Evolutionary conservation across 345 rosid genomes (phyloP).

Genomic region (Linum usitatissimum): DNA sequence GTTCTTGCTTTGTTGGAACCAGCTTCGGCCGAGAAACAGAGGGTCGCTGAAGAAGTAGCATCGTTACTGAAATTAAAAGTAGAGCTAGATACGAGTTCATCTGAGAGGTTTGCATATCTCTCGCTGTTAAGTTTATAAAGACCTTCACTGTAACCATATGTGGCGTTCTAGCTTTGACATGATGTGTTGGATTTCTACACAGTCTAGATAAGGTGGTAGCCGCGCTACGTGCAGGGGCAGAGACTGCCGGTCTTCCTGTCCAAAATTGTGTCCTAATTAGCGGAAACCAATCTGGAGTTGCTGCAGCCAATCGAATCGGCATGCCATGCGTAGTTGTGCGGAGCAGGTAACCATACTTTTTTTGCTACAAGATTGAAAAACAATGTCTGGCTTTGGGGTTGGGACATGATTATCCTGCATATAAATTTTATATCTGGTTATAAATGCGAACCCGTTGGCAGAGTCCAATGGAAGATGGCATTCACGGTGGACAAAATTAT

Average conservation of each 20-base stretch:
- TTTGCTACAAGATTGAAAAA: too few relatives aligned
- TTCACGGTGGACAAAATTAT: too few relatives aligned
- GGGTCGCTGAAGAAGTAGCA: constrained; percentile 88
- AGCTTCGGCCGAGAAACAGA: constrained; percentile 82
- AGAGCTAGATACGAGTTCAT: constrained; percentile 61
- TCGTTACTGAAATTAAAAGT: constrained; percentile 73
- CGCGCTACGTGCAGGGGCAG: constrained; percentile 86
- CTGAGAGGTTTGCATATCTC: constrained; percentile 50
- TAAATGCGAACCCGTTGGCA: too few relatives aligned
- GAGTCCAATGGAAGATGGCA: too few relatives aligned
- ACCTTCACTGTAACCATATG: background rate
- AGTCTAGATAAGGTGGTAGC: constrained; percentile 68
- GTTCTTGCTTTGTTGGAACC: constrained; percentile 20
- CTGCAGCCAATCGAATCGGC: constrained; percentile 66
- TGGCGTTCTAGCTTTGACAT: background rate
- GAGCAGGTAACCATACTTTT: constrained; percentile 48
- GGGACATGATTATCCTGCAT: too few relatives aligned
- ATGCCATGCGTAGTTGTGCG: constrained; percentile 80
- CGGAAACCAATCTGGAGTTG: constrained; percentile 74
- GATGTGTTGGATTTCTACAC: background rate
- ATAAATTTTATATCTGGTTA: too few relatives aligned
- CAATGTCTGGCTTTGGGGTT: too few relatives aligned
- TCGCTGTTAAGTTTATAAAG: background rate
- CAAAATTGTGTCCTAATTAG: constrained; percentile 67
- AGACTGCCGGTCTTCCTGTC: constrained; percentile 45